A percentile compares a stretch with the other conserved stretches of the same genome.
Conservation (phyloP, 768 basidiomycete genomes). For the Lentinula aciculospora region DNA sequence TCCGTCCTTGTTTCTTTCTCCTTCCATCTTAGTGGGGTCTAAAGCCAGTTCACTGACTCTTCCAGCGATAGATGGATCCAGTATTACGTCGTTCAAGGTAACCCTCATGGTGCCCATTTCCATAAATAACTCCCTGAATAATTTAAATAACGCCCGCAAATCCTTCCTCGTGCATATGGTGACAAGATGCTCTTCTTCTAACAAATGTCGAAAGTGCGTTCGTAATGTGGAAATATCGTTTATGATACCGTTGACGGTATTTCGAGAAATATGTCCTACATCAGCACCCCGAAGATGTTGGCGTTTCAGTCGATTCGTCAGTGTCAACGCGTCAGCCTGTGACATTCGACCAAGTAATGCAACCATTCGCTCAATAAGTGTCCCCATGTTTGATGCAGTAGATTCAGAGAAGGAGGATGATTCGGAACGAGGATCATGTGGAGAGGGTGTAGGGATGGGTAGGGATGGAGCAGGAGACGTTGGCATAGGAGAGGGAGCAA, state of each 20-base stretch:
- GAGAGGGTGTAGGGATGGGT: conserved; percentile 36
- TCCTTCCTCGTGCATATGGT: conserved; percentile 71
- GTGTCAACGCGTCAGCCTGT: conserved; percentile 78
- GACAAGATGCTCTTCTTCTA: conserved; percentile 71
- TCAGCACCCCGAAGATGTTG: conserved; percentile 86
- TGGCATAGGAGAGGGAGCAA: conserved; percentile 23
- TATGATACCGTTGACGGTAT: conserved; percentile 71
- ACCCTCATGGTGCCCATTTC: conserved; percentile 81
- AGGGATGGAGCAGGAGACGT: conserved; percentile 12
- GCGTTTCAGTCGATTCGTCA: conserved; percentile 86
- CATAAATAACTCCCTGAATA: conserved; percentile 78
- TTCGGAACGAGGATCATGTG: conserved; percentile 63
- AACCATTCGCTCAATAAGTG: conserved; percentile 57
- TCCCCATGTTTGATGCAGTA: conserved; percentile 49
- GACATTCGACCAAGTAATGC: conserved; percentile 50
- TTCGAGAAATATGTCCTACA: conserved; percentile 78
- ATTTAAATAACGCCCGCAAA: conserved; percentile 72
- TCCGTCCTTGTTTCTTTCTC: conserved; percentile 29
- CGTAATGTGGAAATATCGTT: conserved; percentile 68
- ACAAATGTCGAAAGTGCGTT: conserved; percentile 59
- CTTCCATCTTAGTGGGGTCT: conserved; percentile 48
- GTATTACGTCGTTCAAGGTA: conserved; percentile 81
- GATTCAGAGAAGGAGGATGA: conserved; percentile 61
- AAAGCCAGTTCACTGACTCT: conserved; percentile 69
- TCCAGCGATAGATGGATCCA: conserved; percentile 76